Evolutionary conservation across 306 rosid species (phyloP).

Genomic region (Hippophae tibetana): DNA sequence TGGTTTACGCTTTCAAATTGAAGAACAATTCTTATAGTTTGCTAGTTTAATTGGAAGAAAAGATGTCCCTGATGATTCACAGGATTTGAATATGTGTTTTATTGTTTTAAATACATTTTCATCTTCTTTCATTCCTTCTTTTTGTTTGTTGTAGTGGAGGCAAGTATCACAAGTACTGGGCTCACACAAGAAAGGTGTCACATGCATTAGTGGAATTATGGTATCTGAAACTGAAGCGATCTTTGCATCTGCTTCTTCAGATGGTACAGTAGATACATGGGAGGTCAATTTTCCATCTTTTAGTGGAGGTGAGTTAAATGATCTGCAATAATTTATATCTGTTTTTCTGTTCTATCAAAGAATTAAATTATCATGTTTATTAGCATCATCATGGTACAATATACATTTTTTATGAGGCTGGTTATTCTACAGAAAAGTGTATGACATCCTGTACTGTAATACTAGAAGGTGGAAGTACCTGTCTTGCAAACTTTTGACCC

Average conservation of each 20-base stretch:
- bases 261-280: slow-evolving; percentile 57
- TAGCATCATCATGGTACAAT: not conserved
- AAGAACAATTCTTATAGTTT: not conserved
- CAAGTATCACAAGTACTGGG: slow-evolving; percentile 54
- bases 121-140: not conserved
- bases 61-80: slow-evolving; percentile 13
- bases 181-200: slow-evolving; percentile 87
- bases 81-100: not conserved
- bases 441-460: not conserved
- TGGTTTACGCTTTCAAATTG: not conserved
- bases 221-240: slow-evolving; percentile 61
- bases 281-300: slow-evolving; percentile 49
- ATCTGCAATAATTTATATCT: not conserved
- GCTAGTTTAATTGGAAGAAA: not conserved
- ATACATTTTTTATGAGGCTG: not conserved
- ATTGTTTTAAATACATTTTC: too few species aligned
- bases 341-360: slow-evolving; percentile 1
- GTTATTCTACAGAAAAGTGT: not conserved
- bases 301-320: slow-evolving; percentile 39
- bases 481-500: not conserved
- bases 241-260: slow-evolving; percentile 84
- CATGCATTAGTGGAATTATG: slow-evolving; percentile 79
- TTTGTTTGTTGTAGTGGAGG: slow-evolving; percentile 54
- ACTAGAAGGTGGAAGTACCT: not conserved
- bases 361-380: not conserved